Conservation (phyloP, 2,329 filamentous ascomycete species). For the Talaromyces marneffei region DNA sequence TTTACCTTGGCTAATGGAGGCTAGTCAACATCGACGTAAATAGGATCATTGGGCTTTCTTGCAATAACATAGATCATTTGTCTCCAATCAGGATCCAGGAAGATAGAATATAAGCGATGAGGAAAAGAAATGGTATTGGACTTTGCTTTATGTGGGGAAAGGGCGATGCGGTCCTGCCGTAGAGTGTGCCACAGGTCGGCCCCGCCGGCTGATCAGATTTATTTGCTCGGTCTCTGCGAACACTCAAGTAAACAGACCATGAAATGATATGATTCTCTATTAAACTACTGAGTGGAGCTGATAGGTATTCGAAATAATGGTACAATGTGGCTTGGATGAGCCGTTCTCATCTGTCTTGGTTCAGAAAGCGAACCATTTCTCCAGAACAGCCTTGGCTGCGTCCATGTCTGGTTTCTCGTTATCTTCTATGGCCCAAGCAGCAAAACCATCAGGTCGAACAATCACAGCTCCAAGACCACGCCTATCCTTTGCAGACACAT, state of each 20-base stretch:
- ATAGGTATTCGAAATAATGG: not conserved
- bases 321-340: not conserved
- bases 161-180: too few relatives aligned
- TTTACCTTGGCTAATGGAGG: not conserved
- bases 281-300: not conserved
- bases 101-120: not conserved
- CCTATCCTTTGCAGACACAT: conserved; percentile 7
- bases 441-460: conserved; percentile 29
- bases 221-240: not conserved
- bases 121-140: not conserved
- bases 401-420: conserved; percentile 38
- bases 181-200: not conserved
- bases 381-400: not conserved
- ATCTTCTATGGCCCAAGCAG: conserved; percentile 49
- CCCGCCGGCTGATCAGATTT: not conserved
- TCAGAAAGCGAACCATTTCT: conserved; percentile 5
- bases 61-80: too few relatives aligned
- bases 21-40: not conserved
- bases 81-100: not conserved
- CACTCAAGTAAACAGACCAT: not conserved
- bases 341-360: not conserved
- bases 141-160: not conserved
- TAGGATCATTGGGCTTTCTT: not conserved
- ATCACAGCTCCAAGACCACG: conserved; percentile 24
- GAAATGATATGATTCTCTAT: too few relatives aligned